A percentile compares a stretch with the other conserved stretches of the same genome.
These are phyloP conservation scores for Syzygium oleosum DNA, from an alignment of 345 rosid species.

Conservation along the genomic window DNA sequence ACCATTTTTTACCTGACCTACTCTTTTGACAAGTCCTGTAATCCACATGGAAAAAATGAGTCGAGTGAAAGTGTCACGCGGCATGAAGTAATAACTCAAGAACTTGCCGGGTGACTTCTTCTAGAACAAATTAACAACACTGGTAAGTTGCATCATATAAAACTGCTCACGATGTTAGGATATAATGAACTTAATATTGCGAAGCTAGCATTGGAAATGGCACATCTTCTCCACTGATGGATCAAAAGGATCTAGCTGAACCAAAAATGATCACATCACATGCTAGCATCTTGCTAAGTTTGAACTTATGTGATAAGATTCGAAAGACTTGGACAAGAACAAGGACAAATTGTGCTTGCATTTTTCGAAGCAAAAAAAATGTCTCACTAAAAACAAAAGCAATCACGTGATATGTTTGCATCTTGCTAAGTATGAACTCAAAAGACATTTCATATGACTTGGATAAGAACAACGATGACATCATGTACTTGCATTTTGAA, in stretches of 20 bases:
- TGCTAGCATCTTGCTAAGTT: neutral
- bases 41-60: neutral
- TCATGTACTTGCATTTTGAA: neutral
- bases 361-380: neutral
- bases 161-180: neutral
- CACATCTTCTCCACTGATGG: neutral
- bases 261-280: neutral
- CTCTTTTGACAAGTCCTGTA: neutral
- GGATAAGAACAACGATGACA: neutral
- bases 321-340: neutral
- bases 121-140: neutral
- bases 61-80: neutral
- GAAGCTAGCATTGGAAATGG: neutral
- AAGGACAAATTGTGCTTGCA: neutral
- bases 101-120: neutral
- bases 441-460: neutral
- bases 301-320: neutral
- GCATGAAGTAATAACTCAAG: neutral
- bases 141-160: neutral
- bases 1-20: neutral
- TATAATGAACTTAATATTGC: neutral
- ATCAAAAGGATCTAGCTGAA: neutral
- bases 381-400: neutral
- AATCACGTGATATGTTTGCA: neutral
- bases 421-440: neutral